Evolutionary conservation across 805 yeast genomes (phyloP), one percentile per base, ranked within the genome.

Genomic region (Yamadazyma ubonensis): DNA sequence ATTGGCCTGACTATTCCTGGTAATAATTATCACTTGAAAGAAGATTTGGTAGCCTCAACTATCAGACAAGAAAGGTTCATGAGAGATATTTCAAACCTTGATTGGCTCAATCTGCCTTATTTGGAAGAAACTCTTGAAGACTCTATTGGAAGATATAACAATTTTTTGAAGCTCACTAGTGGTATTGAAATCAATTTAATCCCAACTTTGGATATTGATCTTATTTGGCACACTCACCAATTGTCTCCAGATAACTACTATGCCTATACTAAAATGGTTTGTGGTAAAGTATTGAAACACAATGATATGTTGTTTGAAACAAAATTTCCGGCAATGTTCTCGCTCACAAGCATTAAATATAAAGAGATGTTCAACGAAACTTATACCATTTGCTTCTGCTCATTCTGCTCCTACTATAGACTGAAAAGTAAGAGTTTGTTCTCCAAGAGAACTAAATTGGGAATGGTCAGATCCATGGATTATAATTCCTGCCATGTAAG

Each of bases 151-250:
- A 42, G 63, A 33, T 58, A 58, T 36, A 9, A 38, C 7, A 43
- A 50, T 6, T 58, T 57, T 29, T 40, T 47, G 18, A 12, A 33
- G 9, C 11, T 53, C 14, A 19, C 47, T 6, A 34, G 26, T 8
- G 35, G n/a, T n/a, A 18, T 9, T 16, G 33, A 2, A 16, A 29
- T 2, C 30, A 45, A 38, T 11, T 39, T 42, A 11, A 55, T 56
- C 1, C 62, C 63, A 0, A 55, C 61, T 4, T 42, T 58, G 32
- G 62, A 58, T 29, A 56, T 58, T 19, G 61, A 57, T 28, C 43
- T 58, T 33, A 30, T 56, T 3, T 57, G 63, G 63, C 59, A 52
- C 29, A 58, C 63, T 3, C 61, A 58, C 34, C 59, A 53, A 29
- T 44, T 58, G 18, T 31, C 46, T 6, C 41, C 46, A 40, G 15